Base-by-base conservation (phyloP, 2,329 filamentous ascomycete genomes). In the Colletotrichum ledebouriae region DNA sequence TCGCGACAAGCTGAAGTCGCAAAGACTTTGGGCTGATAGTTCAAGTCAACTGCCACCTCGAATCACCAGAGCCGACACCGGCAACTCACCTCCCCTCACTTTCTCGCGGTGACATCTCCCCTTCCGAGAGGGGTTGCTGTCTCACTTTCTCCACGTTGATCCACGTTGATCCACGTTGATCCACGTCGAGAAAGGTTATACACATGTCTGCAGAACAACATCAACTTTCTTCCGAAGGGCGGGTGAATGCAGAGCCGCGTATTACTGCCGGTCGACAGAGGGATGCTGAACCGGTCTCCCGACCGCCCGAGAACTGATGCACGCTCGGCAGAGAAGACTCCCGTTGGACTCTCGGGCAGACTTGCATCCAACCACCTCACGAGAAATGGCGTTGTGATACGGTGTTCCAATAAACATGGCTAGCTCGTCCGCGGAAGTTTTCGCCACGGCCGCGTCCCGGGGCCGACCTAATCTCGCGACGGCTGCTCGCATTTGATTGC, bases 391-490 rank as follows among this genome's bases (percentile, higher is more conserved):
- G 29, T 29, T 29, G 29, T 29, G 6, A 29, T 29, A 13, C 37
- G 37, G 13, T 11, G 37, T 1, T 39, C 13, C 37, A 4, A 39
- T 44, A 12, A 20, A 42, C 20, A 11, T 41, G 34, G 22, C 37
- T 29, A 20, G n/a, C 49, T n/a, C 49, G 6, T 37, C 29, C 49
- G 49, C 56, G 56, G 42, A 59, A 47, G 56, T 22, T 47, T 22
- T 37, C 11, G 41, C 56, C 29, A 22, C 42, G 34, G 20, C 33
- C 44, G 34, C 57, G 49, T 20, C 44, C 20, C 20, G 37, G 59
- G 37, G 52, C 29, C 53, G 20, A 33, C 59, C 64, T 67, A 33
- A 63, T 64, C 46, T 57, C 52, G 37, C 29, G 39, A 59, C 59
- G 46, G 59, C 17, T 20, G 13, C 17, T 12, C 20, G 47, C 20